Conservation (phyloP, 108 stramenopile species). For the Cyclotella baltica region DNA sequence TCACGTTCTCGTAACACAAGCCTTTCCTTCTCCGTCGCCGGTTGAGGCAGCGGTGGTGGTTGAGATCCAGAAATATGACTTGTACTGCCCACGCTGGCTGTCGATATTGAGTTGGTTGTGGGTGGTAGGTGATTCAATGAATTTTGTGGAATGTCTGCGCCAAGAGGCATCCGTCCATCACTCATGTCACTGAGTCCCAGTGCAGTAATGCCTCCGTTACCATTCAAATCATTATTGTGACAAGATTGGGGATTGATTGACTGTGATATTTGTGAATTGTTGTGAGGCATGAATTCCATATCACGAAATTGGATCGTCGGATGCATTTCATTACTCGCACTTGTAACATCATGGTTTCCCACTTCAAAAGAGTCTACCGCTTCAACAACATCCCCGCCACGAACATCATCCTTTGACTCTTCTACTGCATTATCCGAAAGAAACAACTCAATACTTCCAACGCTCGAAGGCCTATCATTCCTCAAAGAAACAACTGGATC, state of each 20-base stretch:
- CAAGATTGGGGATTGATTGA: background rate
- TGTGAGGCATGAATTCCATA: background rate
- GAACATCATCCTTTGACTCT: too few species aligned
- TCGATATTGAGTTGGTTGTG: background rate
- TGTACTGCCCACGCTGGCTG: conserved; percentile 4
- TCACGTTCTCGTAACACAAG: conserved; percentile 78
- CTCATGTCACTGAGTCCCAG: background rate
- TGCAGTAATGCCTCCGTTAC: background rate
- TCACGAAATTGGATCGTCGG: background rate
- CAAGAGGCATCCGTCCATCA: too few species aligned
- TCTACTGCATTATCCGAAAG: too few species aligned
- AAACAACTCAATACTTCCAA: too few species aligned
- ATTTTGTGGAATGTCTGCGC: background rate
- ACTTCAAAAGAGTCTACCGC: background rate
- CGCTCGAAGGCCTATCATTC: too few species aligned
- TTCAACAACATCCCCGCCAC: too few species aligned
- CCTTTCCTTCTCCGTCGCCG: conserved; percentile 57
- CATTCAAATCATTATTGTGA: background rate
- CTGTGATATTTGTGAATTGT: background rate
- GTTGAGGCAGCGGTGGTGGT: conserved; percentile 17
- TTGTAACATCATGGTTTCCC: background rate
- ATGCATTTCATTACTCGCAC: background rate
- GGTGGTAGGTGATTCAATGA: background rate
- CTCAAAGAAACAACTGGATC: too few species aligned
- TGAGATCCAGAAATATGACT: conserved; percentile 1